Conservation (phyloP, 768 basidiomycete genomes). For the Porpolomopsis calyptriformis region DNA sequence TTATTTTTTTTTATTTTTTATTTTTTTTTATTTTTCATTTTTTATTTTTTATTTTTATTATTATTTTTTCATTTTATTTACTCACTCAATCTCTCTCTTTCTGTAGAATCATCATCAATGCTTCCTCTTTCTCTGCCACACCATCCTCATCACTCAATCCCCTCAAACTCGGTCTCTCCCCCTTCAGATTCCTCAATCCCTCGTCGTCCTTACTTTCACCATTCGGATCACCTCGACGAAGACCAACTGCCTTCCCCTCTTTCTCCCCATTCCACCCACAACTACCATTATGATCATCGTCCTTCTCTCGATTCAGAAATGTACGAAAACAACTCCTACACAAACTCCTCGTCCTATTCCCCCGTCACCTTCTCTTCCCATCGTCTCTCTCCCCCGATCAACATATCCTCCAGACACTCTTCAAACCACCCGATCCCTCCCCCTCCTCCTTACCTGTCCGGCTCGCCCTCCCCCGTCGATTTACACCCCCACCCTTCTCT, state of each 20-base stretch:
- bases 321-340: slow-evolving; percentile 18
- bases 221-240: slow-evolving; percentile 24
- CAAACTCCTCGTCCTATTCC: slow-evolving; percentile 14
- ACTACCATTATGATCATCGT: not conserved
- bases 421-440: slow-evolving; percentile 16
- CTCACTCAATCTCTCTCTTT: not conserved
- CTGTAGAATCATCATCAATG: not conserved
- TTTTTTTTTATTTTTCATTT: not conserved
- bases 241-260: slow-evolving; percentile 20
- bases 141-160: not conserved
- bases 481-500: slow-evolving; percentile 27
- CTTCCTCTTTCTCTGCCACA: not conserved
- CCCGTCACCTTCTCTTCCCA: slow-evolving; percentile 16
- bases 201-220: not conserved
- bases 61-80: not conserved
- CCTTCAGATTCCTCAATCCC: not conserved
- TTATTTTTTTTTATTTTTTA: not conserved
- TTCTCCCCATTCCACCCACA: slow-evolving; percentile 17
- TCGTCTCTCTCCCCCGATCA: slow-evolving; percentile 13
- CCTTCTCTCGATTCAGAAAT: slow-evolving; percentile 20
- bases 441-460: slow-evolving; percentile 19
- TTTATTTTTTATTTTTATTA: not conserved
- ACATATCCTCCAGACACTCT: slow-evolving; percentile 10
- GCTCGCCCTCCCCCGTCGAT: slow-evolving; percentile 37
- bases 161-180: not conserved